Percentiles rank a stretch among this genome's conserved stretches.
phyloP scores from a whole-genome alignment of 2,329 filamentous ascomycete genomes.

The Incumbomyces delicatus region DNA sequence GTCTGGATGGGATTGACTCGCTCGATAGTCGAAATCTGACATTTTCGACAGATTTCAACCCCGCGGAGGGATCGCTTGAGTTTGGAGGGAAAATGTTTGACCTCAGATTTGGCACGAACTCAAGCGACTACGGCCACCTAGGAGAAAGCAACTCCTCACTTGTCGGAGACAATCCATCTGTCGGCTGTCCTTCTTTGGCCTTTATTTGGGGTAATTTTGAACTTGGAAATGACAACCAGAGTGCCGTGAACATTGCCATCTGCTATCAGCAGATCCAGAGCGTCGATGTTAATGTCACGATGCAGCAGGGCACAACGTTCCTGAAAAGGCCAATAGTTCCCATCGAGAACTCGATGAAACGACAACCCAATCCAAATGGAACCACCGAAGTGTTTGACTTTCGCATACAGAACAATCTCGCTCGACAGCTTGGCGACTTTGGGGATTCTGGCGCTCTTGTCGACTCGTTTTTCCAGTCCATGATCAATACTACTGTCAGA shows the following conservation, averaged over 20 bases:
- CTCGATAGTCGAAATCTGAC: slow-evolving; percentile 10
- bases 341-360: slow-evolving; percentile 7
- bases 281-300: slow-evolving; percentile 14
- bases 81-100: slow-evolving; percentile 18
- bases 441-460: slow-evolving; percentile 10
- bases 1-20: slow-evolving; percentile 11
- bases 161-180: slow-evolving; percentile 18
- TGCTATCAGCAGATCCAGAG: slow-evolving; percentile 19
- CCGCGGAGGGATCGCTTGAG: not conserved
- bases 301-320: slow-evolving; percentile 14
- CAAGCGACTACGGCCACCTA: slow-evolving; percentile 14
- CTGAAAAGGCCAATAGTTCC: slow-evolving; percentile 10
- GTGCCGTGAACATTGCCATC: slow-evolving; percentile 16
- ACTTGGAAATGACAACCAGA: slow-evolving; percentile 10
- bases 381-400: slow-evolving; percentile 18
- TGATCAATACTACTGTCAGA: slow-evolving; percentile 10
- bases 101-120: slow-evolving; percentile 17
- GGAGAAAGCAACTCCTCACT: slow-evolving; percentile 15
- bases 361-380: slow-evolving; percentile 14
- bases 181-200: slow-evolving; percentile 19
- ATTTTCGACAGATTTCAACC: slow-evolving; percentile 10
- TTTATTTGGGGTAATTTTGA: slow-evolving; percentile 20
- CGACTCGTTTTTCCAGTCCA: slow-evolving; percentile 17
- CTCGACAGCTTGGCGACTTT: slow-evolving; percentile 15
- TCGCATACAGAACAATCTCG: slow-evolving; percentile 20